Evolutionary conservation across 371 early-diverging fungal genomes (phyloP), one percentile per base, ranked within the genome.

Genomic region (Chytridiales sp.): DNA sequence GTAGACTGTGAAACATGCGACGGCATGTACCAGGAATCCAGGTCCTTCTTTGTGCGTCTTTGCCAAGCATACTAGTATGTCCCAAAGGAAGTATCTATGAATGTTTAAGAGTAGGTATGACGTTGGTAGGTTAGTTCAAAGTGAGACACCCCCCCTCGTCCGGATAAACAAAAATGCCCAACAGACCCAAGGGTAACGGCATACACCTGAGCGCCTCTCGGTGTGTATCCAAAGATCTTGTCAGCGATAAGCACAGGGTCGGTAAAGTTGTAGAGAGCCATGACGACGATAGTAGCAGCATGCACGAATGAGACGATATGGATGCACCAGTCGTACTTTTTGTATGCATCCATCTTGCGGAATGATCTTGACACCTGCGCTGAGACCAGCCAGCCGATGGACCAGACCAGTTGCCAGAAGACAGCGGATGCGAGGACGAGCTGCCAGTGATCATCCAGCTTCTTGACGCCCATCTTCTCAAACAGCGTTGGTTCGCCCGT

Each of bases 71-170:
- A 87, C 73, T 46, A 85, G 55, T 0, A 85, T 79, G 74, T 96
- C 96, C 95, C 95, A 96, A 44, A 93, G 55, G 72, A 95, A 95
- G 74, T 94, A 95, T 8, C 93, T 88, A 77, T 35, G 27, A 5
- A 60, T n/a, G 24, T 66, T 29, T 29, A 59, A 51, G 15, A 51
- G 49, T 15, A 51, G 47, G 27, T 19, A 53, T 36, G 41, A 47
- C n/a, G 36, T 41, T 19, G 4, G 9, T 59, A 8, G 17, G n/a
- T 41, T 9, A 50, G 8, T 39, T 32, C 21, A 38, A 26, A 39
- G 32, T 50, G 35, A 26, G 11, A 17, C 35, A 32, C 31, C 42
- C 4, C 3, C 21, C 4, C 44, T 19, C 44, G 30, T 38, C 38
- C 32, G 32, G n/a, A n/a, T 56, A 24, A 38, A 31, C 32, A 27